Base-by-base conservation (phyloP, 768 basidiomycete genomes). In the Pholiota molesta region DNA sequence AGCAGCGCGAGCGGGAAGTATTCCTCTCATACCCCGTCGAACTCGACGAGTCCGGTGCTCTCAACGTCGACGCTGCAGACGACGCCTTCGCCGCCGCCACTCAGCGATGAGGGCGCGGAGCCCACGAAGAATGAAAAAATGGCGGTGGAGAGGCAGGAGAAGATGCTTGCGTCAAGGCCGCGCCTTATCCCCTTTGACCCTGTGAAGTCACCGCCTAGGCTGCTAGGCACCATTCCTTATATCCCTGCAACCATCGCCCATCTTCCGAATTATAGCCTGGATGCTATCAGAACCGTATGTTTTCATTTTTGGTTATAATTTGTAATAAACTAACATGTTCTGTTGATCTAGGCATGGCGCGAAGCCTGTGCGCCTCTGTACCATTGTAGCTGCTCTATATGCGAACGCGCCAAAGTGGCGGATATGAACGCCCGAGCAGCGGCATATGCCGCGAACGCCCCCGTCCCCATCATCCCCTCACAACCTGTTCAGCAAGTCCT, bases 51-150 rank as follows among this genome's bases (percentile, higher is more conserved):
- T 65, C 91, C 90, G 0, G 89, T 91, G 3, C 69, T 91, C 28
- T 90, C 89, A 13, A 88, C 89, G 1, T 84, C 87, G 8, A 92
- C 90, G 7, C 69, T 92, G 31, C 87, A 88, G 63, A 92, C 90
- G n/a, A 91, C 90, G 7, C 90, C 90, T 0, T 89, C 87, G 1
- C 90, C 90, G 0, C 87, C 89, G 0, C 90, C 90, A 28, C 67
- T 73, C 2, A 70, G 69, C 16, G 66, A 65, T 21, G 69, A 66
- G 7, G 75, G 70, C 19, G 69, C 72, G 44, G 74, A 74, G 13
- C 73, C 74, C 49, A 79, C 77, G 57, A 73, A 75, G 3, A 73
- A 74, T 9, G 75, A 73, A 26, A 57, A 64, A 60, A 21, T 23
- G 42, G 13, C 40, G 19, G 9, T 54, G 10, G 52, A 44, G 40